These are phyloP conservation scores for Lanzia echinophila DNA, from an alignment of 2,329 filamentous ascomycete species.

Conservation along the genomic window DNA sequence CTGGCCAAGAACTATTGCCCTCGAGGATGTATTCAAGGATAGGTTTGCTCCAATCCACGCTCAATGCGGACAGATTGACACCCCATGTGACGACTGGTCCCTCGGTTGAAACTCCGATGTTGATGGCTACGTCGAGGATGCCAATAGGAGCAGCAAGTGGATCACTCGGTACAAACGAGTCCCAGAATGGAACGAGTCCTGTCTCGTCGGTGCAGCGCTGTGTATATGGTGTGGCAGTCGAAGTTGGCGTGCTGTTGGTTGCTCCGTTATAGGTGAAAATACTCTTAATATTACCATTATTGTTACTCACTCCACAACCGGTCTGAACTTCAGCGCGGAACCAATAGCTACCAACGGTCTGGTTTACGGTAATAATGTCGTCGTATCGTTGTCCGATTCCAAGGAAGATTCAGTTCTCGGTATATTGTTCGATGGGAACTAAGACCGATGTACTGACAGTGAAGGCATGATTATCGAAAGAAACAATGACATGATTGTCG, in stretches of 20 bases:
- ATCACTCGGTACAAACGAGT: conserved; percentile 5
- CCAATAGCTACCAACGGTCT: conserved; percentile 44
- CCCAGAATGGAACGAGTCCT: conserved; percentile 9
- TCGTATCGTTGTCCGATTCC: conserved; percentile 38
- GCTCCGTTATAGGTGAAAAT: conserved; percentile 13
- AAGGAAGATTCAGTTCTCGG: conserved; percentile 38
- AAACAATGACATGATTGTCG: conserved; percentile 37
- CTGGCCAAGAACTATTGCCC: conserved; percentile 17
- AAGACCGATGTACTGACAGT: conserved; percentile 51
- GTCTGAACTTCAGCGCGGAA: conserved; percentile 32
- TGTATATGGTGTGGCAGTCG: conserved; percentile 7
- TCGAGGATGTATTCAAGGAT: conserved; percentile 32
- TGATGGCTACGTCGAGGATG: conserved; percentile 4
- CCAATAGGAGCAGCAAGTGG: neutral
- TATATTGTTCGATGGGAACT: conserved; percentile 49
- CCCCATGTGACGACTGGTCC: conserved; percentile 14
- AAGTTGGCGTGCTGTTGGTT: conserved; percentile 3
- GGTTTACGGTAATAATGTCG: conserved; percentile 39
- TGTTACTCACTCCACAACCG: conserved; percentile 6
- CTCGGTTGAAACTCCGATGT: conserved; percentile 4
- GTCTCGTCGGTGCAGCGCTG: conserved; percentile 7
- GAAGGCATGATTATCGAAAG: conserved; percentile 48
- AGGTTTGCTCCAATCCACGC: conserved; percentile 37
- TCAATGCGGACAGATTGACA: conserved; percentile 21
- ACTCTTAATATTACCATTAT: conserved; percentile 7